phyloP scores from a whole-genome alignment of 257 asterid genomes.

The Sherardia arvensis region DNA sequence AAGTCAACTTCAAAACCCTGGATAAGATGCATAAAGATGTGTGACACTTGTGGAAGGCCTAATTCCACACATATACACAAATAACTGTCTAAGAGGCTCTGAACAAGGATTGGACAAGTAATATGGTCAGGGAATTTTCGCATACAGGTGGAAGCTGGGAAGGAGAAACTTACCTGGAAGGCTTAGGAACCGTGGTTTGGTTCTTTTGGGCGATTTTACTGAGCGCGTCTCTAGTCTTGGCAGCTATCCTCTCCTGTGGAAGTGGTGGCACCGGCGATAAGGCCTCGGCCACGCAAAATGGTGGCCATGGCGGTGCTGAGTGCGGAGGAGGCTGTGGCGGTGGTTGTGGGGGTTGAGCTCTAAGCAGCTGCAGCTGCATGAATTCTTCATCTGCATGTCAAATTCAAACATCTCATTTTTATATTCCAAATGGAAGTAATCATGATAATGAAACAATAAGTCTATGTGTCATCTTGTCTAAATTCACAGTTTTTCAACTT shows the following conservation, averaged over 20 bases:
- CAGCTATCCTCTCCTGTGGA: constrained; percentile 25
- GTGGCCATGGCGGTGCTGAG: constrained; percentile 8
- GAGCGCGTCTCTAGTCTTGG: constrained; percentile 17
- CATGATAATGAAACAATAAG: not conserved
- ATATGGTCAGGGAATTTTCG: constrained; percentile 21
- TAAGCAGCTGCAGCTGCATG: not conserved
- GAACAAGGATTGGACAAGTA: not conserved
- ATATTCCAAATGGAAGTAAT: not conserved
- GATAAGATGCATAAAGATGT: not conserved
- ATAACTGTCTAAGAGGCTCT: not conserved
- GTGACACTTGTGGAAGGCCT: constrained; percentile 4
- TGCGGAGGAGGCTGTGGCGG: constrained; percentile 28
- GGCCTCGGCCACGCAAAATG: constrained; percentile 12
- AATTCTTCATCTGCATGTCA: not conserved
- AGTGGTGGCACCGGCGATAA: constrained; percentile 24
- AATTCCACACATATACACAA: not conserved
- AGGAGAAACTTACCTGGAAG: constrained; percentile 10
- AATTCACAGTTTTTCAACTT: not conserved
- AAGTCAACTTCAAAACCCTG: not conserved
- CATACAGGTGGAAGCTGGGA: constrained; percentile 16
- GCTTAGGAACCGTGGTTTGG: constrained; percentile 12
- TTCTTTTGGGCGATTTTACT: constrained; percentile 22
- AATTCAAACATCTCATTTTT: not conserved
- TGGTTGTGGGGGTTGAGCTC: constrained; percentile 31
- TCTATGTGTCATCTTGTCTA: not conserved